Percentiles rank a stretch among this genome's conserved stretches.
phyloP scores from a whole-genome alignment of 2,329 filamentous ascomycete species.

The Emergomyces pasteurianus region DNA sequence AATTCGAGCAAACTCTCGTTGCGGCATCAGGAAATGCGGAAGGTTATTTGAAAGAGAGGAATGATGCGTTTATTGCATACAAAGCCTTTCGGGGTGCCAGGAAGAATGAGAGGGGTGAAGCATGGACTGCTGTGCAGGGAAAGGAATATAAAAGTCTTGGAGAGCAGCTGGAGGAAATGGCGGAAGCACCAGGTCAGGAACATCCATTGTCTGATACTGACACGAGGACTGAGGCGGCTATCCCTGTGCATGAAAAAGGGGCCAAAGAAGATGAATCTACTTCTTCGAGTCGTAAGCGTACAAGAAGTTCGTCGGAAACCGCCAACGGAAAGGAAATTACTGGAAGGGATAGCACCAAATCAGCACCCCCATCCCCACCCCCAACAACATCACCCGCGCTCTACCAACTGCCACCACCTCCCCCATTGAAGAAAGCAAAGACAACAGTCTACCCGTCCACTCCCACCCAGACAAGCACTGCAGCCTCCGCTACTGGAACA shows the following conservation, averaged over 20 bases:
- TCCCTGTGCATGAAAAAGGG: not conserved
- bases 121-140: not conserved
- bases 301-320: not conserved
- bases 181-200: not conserved
- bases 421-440: not conserved
- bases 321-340: not conserved
- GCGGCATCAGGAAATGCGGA: not conserved
- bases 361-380: not conserved
- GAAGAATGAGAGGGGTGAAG: not conserved
- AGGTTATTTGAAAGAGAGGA: not conserved
- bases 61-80: not conserved
- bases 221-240: not conserved
- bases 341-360: not conserved
- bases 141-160: not conserved
- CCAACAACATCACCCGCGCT: not conserved
- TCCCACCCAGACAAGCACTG: not conserved
- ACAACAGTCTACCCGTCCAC: not conserved
- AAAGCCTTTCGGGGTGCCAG: not conserved
- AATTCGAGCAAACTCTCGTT: not conserved
- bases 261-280: not conserved
- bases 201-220: not conserved
- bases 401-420: not conserved
- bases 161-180: not conserved
- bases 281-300: not conserved
- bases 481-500: not conserved